Evolutionary conservation across 768 basidiomycete genomes (phyloP), one percentile per base, ranked within the genome.

Genomic region (Amylocystis lapponica): DNA sequence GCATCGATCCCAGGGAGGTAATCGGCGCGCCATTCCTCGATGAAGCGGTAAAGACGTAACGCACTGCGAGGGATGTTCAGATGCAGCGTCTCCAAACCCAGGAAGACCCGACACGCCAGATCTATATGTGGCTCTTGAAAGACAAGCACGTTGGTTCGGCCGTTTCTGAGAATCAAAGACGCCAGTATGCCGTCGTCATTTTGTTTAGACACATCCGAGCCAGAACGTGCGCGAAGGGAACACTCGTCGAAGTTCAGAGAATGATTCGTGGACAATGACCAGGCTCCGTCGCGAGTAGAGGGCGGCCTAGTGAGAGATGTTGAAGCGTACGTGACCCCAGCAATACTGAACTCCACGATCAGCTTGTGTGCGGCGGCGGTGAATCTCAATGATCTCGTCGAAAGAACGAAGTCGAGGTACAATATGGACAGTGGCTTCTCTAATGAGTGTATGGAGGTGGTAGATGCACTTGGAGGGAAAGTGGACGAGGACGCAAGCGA

Each of bases 11-110:
- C 82, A 14, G 89, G 82, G 23, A 91, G 68, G 53, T 83, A 90
- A 52, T 89, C 83, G 4, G 76, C 76, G 53, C 78, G 70, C 91
- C 91, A 93, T 54, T 89, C 83, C 53, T 89, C 83, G 20, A 83
- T 60, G 54, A 90, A 91, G 27, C 74, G 78, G 59, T 87, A 87
- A 4, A 89, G 67, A 13, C 83, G 78, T 23, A 92, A 69, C 22
- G 83, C 88, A 51, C 88, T 92, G 20, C 88, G 82, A 3, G 89
- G 89, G 19, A 92, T 79, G 42, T 72, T 73, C 33, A 86, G 56
- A 22, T 70, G 66, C 20, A 83, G 53, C 19, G 65, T 66, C 10
- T 66, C 66, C 4, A 81, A 51, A 3, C 66, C 63, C 35, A 76
- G 67, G 3, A 72, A 64, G 12, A 76, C 52, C 11, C 74, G 75